Conservation (phyloP, 305 asterid species). For the Striga hermonthica region DNA sequence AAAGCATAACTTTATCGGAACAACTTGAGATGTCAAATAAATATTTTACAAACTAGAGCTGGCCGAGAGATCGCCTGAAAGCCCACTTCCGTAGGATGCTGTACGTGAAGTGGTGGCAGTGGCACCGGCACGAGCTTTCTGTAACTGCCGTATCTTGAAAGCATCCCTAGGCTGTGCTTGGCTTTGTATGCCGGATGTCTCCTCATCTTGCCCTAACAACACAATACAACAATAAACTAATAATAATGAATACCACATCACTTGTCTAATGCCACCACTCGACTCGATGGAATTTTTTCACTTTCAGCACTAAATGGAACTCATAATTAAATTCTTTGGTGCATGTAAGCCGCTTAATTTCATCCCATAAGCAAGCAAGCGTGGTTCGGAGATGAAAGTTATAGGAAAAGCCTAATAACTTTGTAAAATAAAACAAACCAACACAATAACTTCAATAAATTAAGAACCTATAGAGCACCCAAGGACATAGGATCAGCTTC, state of each 20-base stretch:
- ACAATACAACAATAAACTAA: not conserved
- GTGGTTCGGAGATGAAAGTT: too few species aligned
- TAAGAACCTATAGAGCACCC: too few species aligned
- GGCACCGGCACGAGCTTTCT: conserved; percentile 54
- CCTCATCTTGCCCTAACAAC: conserved; percentile 72
- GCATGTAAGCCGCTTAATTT: too few species aligned
- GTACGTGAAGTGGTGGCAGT: conserved; percentile 51
- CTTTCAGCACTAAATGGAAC: too few species aligned
- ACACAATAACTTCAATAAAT: too few species aligned
- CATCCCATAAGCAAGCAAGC: too few species aligned
- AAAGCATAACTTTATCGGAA: too few species aligned
- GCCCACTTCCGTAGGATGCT: conserved; percentile 84
- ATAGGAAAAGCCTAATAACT: too few species aligned
- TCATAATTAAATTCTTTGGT: too few species aligned
- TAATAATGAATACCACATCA: not conserved
- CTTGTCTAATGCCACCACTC: not conserved
- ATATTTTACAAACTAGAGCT: conserved; percentile 41
- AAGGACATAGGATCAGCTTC: too few species aligned
- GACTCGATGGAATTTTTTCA: not conserved
- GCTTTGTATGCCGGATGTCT: conserved; percentile 58
- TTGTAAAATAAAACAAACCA: too few species aligned
- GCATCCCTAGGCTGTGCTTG: conserved; percentile 81
- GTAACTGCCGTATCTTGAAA: conserved; percentile 84
- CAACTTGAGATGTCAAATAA: too few species aligned
- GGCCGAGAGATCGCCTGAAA: conserved; percentile 84